These are phyloP conservation scores for Immersiella caudata DNA, from an alignment of 495 filamentous ascomycete species.

Conservation along the genomic window DNA sequence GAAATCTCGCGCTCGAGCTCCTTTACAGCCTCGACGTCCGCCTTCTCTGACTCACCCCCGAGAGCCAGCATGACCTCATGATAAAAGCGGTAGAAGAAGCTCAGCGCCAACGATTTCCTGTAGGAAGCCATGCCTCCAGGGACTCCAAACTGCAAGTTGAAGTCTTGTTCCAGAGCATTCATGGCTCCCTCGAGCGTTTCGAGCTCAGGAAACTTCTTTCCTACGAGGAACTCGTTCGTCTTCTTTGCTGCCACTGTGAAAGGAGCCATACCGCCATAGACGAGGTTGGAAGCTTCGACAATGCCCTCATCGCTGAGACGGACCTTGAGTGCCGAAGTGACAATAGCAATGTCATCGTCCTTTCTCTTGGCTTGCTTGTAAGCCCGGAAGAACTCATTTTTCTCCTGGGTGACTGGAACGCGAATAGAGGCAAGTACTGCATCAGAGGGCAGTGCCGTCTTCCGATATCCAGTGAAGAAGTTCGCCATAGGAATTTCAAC, in stretches of 20 bases:
- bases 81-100: conserved; percentile 90
- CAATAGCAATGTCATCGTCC: conserved; percentile 96
- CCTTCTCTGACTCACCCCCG: conserved; percentile 39
- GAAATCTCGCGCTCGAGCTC: conserved; percentile 72
- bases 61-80: conserved; percentile 61
- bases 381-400: conserved; percentile 70
- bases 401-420: conserved; percentile 72
- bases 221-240: conserved; percentile 67
- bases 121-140: conserved; percentile 97
- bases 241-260: conserved; percentile 82
- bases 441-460: conserved; percentile 78
- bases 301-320: conserved; percentile 63
- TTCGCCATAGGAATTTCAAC: conserved; percentile 85
- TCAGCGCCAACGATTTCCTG: conserved; percentile 82
- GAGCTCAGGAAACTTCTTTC: conserved; percentile 78
- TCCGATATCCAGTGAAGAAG: conserved; percentile 91
- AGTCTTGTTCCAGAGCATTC: conserved; percentile 83
- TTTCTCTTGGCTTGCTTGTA: conserved; percentile 97
- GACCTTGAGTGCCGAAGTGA: conserved; percentile 79
- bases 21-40: conserved; percentile 61
- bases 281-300: conserved; percentile 72
- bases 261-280: conserved; percentile 90
- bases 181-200: conserved; percentile 84
- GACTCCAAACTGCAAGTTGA: conserved; percentile 81
- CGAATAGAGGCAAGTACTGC: conserved; percentile 83